phyloP scores from a whole-genome alignment of 805 yeast species.

The Kodamaea lidongshanica region DNA sequence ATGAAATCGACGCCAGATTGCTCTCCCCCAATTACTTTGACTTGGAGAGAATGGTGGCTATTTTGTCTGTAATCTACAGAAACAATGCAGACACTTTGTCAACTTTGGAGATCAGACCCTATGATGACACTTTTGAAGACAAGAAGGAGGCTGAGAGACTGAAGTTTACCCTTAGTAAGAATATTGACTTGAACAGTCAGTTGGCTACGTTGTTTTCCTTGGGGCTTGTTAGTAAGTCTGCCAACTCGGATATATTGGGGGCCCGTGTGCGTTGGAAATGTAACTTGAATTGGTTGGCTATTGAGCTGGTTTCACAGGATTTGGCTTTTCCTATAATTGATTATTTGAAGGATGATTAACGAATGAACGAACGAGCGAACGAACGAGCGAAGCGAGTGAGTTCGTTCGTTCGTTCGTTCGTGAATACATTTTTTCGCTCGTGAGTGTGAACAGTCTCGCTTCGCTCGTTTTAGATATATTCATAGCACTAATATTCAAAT shows the following conservation, averaged over 20 bases:
- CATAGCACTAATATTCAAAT: too few species aligned
- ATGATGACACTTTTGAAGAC: constrained; percentile 30
- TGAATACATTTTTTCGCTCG: too few species aligned
- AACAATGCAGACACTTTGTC: constrained; percentile 28
- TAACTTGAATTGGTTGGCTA: constrained; percentile 62
- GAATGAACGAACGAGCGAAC: too few species aligned
- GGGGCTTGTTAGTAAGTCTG: constrained; percentile 42
- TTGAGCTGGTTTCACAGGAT: constrained; percentile 55
- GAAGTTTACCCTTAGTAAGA: constrained; percentile 32
- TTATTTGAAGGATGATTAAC: constrained; percentile 41
- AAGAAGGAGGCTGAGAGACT: constrained; percentile 28
- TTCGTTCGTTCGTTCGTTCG: too few species aligned
- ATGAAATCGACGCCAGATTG: constrained; percentile 52
- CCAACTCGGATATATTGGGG: constrained; percentile 49
- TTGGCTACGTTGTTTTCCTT: constrained; percentile 54
- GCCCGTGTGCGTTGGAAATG: constrained; percentile 74
- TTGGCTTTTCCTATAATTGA: constrained; percentile 61
- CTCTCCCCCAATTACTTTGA: constrained; percentile 71
- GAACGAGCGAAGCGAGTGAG: too few species aligned
- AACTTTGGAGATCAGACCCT: constrained; percentile 16
- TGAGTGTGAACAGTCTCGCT: too few species aligned
- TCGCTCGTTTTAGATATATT: too few species aligned
- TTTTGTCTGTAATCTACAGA: constrained; percentile 63
- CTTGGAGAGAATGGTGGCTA: constrained; percentile 74
- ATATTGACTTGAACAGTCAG: constrained; percentile 48